Conservation (phyloP, 2,329 filamentous ascomycete species). For the Coleophoma eucalyptorum region DNA sequence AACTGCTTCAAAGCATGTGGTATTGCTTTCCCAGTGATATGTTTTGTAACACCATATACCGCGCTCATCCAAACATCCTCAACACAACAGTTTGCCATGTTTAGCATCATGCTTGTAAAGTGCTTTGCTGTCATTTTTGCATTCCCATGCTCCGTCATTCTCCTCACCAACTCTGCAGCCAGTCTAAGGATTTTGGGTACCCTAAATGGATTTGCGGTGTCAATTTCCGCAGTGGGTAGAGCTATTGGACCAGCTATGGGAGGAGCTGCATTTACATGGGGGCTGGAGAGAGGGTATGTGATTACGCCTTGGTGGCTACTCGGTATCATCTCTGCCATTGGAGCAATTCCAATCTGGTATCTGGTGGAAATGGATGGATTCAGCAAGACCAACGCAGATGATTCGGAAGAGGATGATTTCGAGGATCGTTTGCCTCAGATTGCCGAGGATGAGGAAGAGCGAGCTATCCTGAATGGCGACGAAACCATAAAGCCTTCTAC, state of each 20-base stretch:
- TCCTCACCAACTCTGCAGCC: slow-evolving; percentile 81
- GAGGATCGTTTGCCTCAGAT: slow-evolving; percentile 9
- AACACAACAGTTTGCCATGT: slow-evolving; percentile 56
- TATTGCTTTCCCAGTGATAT: slow-evolving; percentile 67
- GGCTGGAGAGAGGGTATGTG: slow-evolving; percentile 71
- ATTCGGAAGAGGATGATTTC: slow-evolving; percentile 27
- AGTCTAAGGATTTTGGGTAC: slow-evolving; percentile 79
- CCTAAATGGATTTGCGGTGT: slow-evolving; percentile 86
- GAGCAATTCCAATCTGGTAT: slow-evolving; percentile 69
- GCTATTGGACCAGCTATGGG: slow-evolving; percentile 73
- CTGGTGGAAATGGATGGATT: slow-evolving; percentile 72
- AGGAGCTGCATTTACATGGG: slow-evolving; percentile 71
- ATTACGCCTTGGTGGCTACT: slow-evolving; percentile 81
- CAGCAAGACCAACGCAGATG: slow-evolving; percentile 33
- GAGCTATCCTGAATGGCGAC: slow-evolving; percentile 16
- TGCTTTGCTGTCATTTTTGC: slow-evolving; percentile 75
- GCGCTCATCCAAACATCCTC: slow-evolving; percentile 50
- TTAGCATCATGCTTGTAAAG: slow-evolving; percentile 69
- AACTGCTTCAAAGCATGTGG: slow-evolving; percentile 65
- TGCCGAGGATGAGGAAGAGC: slow-evolving; percentile 11
- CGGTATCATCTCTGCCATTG: slow-evolving; percentile 57
- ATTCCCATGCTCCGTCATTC: slow-evolving; percentile 85
- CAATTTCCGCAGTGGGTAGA: slow-evolving; percentile 74
- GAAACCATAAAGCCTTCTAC: slow-evolving; percentile 10
- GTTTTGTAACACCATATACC: slow-evolving; percentile 78